A percentile compares a stretch with the other conserved stretches of the same genome.
These are phyloP conservation scores for Huntiella decipiens DNA, from an alignment of 2,329 filamentous ascomycete species.

Conservation along the genomic window DNA sequence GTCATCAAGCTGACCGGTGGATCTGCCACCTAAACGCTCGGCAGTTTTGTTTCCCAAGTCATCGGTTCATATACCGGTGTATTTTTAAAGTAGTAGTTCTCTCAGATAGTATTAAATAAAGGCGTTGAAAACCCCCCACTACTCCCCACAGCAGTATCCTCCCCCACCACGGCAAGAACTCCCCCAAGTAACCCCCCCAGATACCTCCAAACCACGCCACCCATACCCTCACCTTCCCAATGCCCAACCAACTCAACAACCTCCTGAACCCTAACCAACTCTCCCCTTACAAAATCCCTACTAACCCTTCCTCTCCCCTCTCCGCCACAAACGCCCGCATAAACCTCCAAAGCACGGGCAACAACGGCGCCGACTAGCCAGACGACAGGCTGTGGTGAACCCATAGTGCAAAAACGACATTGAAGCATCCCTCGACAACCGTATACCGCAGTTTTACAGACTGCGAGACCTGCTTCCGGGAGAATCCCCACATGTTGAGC, in stretches of 20 bases:
- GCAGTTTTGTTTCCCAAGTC: neutral
- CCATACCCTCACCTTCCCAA: slow-evolving; percentile 16
- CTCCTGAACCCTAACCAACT: slow-evolving; percentile 21
- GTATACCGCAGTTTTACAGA: slow-evolving; percentile 30
- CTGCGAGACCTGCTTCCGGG: slow-evolving; percentile 25
- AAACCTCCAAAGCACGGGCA: neutral
- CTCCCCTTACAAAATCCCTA: slow-evolving; percentile 1
- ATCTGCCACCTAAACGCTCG: slow-evolving; percentile 14
- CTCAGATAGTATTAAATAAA: too few relatives aligned
- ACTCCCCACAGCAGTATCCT: slow-evolving; percentile 23
- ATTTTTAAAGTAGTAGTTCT: too few relatives aligned
- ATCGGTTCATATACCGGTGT: neutral
- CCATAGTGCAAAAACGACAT: slow-evolving; percentile 26
- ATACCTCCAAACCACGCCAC: slow-evolving; percentile 21
- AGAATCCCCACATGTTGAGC: slow-evolving; percentile 15
- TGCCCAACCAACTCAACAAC: slow-evolving; percentile 27
- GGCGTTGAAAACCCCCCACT: slow-evolving; percentile 11
- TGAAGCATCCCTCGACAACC: slow-evolving; percentile 28
- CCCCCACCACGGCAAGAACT: slow-evolving; percentile 24
- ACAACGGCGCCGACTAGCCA: slow-evolving; percentile 20
- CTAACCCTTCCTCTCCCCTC: slow-evolving; percentile 15
- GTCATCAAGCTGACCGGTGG: slow-evolving; percentile 23
- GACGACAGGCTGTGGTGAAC: slow-evolving; percentile 23
- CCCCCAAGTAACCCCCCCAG: slow-evolving; percentile 24
- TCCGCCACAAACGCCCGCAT: slow-evolving; percentile 3